phyloP scores from a whole-genome alignment of 73 alveolate genomes.

The Urostyla sp. region DNA sequence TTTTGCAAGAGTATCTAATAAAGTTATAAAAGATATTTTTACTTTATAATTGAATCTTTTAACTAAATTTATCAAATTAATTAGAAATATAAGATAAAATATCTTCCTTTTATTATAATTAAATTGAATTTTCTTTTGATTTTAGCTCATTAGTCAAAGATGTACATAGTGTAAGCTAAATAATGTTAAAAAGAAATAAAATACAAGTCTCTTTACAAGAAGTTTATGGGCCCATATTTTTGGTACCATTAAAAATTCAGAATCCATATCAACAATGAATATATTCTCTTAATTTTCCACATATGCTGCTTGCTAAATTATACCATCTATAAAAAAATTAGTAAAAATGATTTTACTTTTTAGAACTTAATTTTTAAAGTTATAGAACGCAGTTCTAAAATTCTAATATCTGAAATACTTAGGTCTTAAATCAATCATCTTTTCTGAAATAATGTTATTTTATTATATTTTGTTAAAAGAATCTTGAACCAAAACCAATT shows the following conservation, averaged over 20 bases:
- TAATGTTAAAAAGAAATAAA: background rate
- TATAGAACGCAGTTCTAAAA: conserved; percentile 38
- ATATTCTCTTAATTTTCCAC: conserved; percentile 15
- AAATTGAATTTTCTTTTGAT: background rate
- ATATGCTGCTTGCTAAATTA: conserved; percentile 42
- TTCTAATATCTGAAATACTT: conserved; percentile 31
- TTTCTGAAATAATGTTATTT: conserved; percentile 20
- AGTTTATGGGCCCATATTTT: conserved; percentile 31
- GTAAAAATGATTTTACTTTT: background rate
- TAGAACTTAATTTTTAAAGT: background rate
- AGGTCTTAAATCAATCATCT: conserved; percentile 45
- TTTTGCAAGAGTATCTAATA: background rate
- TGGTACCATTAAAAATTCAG: conserved; percentile 53
- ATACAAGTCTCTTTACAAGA: background rate
- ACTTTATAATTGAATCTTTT: background rate
- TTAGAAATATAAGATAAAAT: background rate
- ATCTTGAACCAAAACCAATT: background rate
- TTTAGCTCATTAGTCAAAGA: conserved; percentile 34
- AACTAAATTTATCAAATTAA: background rate
- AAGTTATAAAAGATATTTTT: background rate
- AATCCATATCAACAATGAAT: conserved; percentile 46
- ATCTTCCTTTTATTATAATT: background rate
- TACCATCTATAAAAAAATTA: background rate
- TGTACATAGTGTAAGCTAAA: background rate
- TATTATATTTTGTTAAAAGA: conserved; percentile 17